These are phyloP conservation scores for Ramicandelaber brevisporus DNA, from an alignment of 192 early-diverging fungal genomes.

Conservation along the genomic window DNA sequence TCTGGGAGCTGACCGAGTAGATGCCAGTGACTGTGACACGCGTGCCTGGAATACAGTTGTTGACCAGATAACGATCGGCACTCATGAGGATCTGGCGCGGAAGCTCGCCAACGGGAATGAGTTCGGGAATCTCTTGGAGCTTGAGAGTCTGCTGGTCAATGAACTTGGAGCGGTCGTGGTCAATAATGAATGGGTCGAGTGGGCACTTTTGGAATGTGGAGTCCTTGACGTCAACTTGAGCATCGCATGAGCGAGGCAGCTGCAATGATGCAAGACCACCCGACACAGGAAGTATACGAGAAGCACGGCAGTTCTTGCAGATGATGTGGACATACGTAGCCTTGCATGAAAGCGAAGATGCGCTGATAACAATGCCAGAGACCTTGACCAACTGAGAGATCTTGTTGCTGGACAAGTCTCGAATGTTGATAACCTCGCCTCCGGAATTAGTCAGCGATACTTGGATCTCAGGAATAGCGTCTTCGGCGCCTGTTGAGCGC, in stretches of 20 bases:
- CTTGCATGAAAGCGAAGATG: conserved; percentile 63
- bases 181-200: conserved; percentile 80
- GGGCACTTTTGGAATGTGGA: conserved; percentile 13
- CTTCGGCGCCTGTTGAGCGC: conserved; percentile 19
- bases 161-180: conserved; percentile 87
- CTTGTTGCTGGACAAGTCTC: conserved; percentile 55
- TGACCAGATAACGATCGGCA: conserved; percentile 69
- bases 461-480: conserved; percentile 61
- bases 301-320: conserved; percentile 69
- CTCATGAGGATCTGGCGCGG: conserved; percentile 82
- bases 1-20: conserved; percentile 78
- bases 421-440: conserved; percentile 66
- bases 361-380: conserved; percentile 86
- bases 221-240: conserved; percentile 22
- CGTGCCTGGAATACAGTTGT: conserved; percentile 80
- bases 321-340: conserved; percentile 70
- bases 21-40: conserved; percentile 84
- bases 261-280: conserved; percentile 64
- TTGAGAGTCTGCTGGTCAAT: conserved; percentile 94
- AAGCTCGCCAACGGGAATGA: conserved; percentile 93
- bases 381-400: conserved; percentile 88
- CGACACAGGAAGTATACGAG: conserved; percentile 51
- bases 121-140: conserved; percentile 89
- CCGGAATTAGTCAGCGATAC: conserved; percentile 57
- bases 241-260: conserved; percentile 73